phyloP scores from a whole-genome alignment of 2,329 filamentous ascomycete genomes.

The Helicocarpus griseus region DNA sequence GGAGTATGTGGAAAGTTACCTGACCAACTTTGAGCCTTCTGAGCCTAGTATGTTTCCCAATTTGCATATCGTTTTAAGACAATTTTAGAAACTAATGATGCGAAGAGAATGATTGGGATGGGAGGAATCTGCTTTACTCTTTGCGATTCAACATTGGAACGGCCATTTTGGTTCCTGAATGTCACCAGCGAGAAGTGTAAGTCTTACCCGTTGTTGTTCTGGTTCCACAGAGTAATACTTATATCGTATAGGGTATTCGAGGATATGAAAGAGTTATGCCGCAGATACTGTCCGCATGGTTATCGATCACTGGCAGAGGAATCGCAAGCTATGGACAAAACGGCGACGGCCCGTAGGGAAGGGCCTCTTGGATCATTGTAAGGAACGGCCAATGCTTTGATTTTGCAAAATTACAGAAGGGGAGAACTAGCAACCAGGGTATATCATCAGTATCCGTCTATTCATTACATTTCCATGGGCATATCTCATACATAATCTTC shows the following conservation, averaged over 20 bases:
- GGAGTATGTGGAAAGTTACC: slow-evolving; percentile 6
- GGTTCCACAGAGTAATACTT: neutral
- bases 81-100: neutral
- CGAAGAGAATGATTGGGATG: slow-evolving; percentile 20
- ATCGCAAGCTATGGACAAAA: neutral
- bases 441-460: no score
- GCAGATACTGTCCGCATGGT: neutral
- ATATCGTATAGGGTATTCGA: neutral
- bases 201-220: neutral
- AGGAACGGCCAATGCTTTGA: no score
- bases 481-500: no score
- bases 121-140: slow-evolving; percentile 18
- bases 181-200: slow-evolving; percentile 7
- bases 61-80: neutral
- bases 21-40: neutral
- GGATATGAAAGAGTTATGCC: neutral
- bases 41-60: slow-evolving; percentile 5
- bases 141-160: slow-evolving; percentile 7
- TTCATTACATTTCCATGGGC: no score
- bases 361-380: no score
- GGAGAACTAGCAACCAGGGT: no score
- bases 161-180: slow-evolving; percentile 7
- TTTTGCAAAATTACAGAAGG: no score
- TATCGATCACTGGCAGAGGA: neutral
- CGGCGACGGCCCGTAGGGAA: neutral